Evolutionary conservation across 129 eudicot genomes (phyloP).

Genomic region (Sambucus nigra): DNA sequence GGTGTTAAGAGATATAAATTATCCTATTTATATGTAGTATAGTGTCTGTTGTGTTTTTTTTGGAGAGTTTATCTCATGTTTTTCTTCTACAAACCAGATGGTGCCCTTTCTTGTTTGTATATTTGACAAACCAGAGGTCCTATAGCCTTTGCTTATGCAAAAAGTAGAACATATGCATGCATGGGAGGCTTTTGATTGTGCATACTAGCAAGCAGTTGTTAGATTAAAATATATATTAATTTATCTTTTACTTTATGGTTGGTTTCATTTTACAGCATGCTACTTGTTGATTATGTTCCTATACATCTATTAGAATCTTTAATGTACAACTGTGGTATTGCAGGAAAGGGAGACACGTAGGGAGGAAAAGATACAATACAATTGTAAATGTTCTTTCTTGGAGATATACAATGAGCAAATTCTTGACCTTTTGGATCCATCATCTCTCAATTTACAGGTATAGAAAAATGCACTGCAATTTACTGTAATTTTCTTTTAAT

Average conservation of each 20-base stretch:
- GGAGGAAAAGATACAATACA: constrained; percentile 78
- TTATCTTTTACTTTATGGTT: neutral
- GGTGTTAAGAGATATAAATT: too few relatives aligned
- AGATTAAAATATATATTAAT: too few relatives aligned
- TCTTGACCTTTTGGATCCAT: constrained; percentile 88
- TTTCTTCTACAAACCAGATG: neutral
- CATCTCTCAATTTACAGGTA: constrained; percentile 88
- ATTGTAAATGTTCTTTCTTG: constrained; percentile 90
- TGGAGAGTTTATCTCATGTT: too few relatives aligned
- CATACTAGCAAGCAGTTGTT: too few relatives aligned
- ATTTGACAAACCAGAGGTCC: neutral
- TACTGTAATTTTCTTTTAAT: too few relatives aligned
- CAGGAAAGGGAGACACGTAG: constrained; percentile 93
- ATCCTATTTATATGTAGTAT: too few relatives aligned
- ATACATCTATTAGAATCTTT: neutral
- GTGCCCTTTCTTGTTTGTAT: neutral
- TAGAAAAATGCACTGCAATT: too few relatives aligned
- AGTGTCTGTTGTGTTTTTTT: too few relatives aligned
- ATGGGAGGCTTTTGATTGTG: neutral
- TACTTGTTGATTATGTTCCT: neutral
- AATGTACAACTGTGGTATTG: neutral
- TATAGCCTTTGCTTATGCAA: neutral
- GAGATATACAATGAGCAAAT: constrained; percentile 97
- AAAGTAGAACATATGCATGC: neutral
- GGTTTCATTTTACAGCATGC: neutral